Percentiles rank a stretch among this genome's conserved stretches.
These are phyloP conservation scores for Heterobasidion occidentale DNA, from an alignment of 1,284 basidiomycete genomes.

Conservation along the genomic window DNA sequence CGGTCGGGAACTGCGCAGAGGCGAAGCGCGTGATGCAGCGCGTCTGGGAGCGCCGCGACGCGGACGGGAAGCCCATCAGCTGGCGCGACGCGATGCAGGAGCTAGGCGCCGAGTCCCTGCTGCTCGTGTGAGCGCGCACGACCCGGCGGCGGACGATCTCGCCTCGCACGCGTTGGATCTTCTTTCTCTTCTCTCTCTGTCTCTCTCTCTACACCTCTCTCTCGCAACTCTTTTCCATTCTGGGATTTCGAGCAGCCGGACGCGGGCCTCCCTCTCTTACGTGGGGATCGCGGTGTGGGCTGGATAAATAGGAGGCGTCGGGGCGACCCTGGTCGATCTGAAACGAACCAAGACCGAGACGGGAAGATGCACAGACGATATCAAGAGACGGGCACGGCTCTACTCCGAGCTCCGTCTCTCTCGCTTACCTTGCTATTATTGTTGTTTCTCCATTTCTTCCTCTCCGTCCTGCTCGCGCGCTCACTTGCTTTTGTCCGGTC, in stretches of 20 bases:
- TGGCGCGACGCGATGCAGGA: constrained; percentile 54
- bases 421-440: not conserved
- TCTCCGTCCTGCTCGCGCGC: not conserved
- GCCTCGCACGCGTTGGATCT: not conserved
- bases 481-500: too few relatives aligned
- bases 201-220: not conserved
- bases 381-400: not conserved
- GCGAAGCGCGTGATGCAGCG: constrained; percentile 47
- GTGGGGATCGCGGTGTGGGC: too few relatives aligned
- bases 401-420: not conserved
- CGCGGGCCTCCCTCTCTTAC: too few relatives aligned
- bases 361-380: too few relatives aligned
- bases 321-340: too few relatives aligned
- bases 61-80: constrained; percentile 31
- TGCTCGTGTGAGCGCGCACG: constrained; percentile 45
- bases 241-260: not conserved
- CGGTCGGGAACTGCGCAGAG: constrained; percentile 56
- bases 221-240: not conserved
- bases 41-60: constrained; percentile 43
- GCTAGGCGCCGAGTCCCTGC: constrained; percentile 32
- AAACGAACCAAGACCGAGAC: too few relatives aligned
- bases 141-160: not conserved
- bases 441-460: not conserved
- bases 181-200: not conserved
- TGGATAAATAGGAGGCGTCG: too few relatives aligned